Base-by-base conservation (phyloP, 768 basidiomycete genomes). In the Pleurotus ostreatus region DNA sequence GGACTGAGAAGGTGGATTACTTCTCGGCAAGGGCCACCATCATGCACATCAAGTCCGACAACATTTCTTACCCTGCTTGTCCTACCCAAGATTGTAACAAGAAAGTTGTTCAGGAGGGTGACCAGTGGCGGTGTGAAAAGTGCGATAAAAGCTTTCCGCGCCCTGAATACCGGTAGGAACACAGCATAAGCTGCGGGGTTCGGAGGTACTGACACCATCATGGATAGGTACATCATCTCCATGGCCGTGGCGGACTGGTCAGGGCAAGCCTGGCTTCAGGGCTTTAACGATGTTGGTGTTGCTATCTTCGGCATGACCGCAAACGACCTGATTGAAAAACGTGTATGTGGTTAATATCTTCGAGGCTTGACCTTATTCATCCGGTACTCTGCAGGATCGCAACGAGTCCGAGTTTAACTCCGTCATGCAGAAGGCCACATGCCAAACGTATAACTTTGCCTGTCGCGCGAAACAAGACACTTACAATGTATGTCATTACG, bases 111-210 rank as follows among this genome's bases (percentile, higher is more conserved):
- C 80, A 90, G 55, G 70, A 77, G 16, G 78, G 77, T n/a, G 78
- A 75, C 43, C 78, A 75, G n/a, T 98, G 93, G 93, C 74, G 82
- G 45, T 98, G 97, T 68, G 97, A 98, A 67, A 98, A 94, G 70
- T 98, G 96, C 67, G 83, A 89, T 51, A 82, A 79, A 67, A 80
- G 70, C 22, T 89, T 81, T 63, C 75, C 79, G 1, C 74, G 78
- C 30, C 94, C 96, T 2, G 83, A 91, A 61, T 80, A 94, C 66
- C 80, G 95, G 95, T 95, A 61, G 59, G 83, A 76, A 25, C 41
- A 11, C 23, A 48, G 44, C 52, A 46, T 22, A 37, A 44, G 7
- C 38, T 43, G 7, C 37, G 7, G 1, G 6, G 18, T 55, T 43
- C 55, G 12, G 55, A 25, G 46, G 9, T 43, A 22, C 53, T 55